These are phyloP conservation scores for Populus ilicifolia DNA, from an alignment of 345 rosid genomes.

Conservation along the genomic window DNA sequence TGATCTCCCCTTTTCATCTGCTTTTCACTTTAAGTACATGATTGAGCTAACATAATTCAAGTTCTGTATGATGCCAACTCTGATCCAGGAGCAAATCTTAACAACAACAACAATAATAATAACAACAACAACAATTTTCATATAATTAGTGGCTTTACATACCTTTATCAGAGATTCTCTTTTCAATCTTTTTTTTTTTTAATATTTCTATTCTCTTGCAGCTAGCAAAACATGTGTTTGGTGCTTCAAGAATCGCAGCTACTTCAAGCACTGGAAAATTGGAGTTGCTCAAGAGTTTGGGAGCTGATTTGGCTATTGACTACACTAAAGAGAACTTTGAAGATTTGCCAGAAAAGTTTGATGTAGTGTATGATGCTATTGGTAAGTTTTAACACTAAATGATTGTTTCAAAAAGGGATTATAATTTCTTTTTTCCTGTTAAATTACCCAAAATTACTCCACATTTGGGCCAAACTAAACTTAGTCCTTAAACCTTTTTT, in stretches of 20 bases:
- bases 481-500: too few relatives aligned
- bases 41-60: too few relatives aligned
- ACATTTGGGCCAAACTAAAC: too few relatives aligned
- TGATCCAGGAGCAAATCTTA: too few relatives aligned
- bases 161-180: not conserved
- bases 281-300: constrained; percentile 67
- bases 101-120: too few relatives aligned
- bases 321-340: constrained; percentile 82
- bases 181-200: not conserved
- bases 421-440: not conserved
- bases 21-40: too few relatives aligned
- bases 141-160: too few relatives aligned
- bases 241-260: constrained; percentile 84
- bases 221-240: constrained; percentile 86
- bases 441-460: too few relatives aligned
- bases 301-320: constrained; percentile 85
- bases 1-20: too few relatives aligned
- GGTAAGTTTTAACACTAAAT: constrained; percentile 39
- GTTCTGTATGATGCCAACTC: too few relatives aligned
- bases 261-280: constrained; percentile 77
- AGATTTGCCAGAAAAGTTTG: constrained; percentile 72
- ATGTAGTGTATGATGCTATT: constrained; percentile 81
- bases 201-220: constrained; percentile 21
- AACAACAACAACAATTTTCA: too few relatives aligned
- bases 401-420: not conserved